phyloP scores from a whole-genome alignment of 257 asterid genomes.

The Solanum pimpinellifolium region DNA sequence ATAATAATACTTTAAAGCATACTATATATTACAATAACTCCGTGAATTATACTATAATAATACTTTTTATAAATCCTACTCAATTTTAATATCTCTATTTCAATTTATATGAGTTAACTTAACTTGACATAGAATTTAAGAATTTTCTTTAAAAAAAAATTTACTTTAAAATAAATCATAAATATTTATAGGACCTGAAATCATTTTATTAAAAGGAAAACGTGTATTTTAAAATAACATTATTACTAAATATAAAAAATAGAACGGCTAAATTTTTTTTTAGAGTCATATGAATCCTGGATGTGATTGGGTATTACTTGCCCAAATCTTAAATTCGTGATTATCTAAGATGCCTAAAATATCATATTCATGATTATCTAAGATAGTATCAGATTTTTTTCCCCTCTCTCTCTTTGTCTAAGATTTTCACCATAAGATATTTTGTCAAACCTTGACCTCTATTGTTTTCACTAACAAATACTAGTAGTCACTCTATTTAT shows the following conservation, averaged over 20 bases:
- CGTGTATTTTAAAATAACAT: too few relatives aligned
- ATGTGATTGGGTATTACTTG: background rate
- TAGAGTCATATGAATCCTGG: too few relatives aligned
- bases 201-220: too few relatives aligned
- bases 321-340: background rate
- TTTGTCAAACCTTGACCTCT: background rate
- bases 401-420: background rate
- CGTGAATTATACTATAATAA: background rate
- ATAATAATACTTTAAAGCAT: background rate
- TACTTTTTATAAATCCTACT: too few relatives aligned
- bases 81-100: too few relatives aligned
- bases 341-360: too few relatives aligned
- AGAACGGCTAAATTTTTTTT: too few relatives aligned
- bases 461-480: background rate
- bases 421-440: background rate
- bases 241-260: too few relatives aligned
- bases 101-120: too few relatives aligned
- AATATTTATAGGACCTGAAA: rapidly evolving
- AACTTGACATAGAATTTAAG: too few relatives aligned
- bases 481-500: background rate
- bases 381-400: background rate
- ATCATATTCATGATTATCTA: background rate
- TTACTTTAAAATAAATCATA: too few relatives aligned
- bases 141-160: too few relatives aligned
- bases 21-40: background rate